Conservation (phyloP, 2,329 filamentous ascomycete species). For the Monosporascus sp. region DNA sequence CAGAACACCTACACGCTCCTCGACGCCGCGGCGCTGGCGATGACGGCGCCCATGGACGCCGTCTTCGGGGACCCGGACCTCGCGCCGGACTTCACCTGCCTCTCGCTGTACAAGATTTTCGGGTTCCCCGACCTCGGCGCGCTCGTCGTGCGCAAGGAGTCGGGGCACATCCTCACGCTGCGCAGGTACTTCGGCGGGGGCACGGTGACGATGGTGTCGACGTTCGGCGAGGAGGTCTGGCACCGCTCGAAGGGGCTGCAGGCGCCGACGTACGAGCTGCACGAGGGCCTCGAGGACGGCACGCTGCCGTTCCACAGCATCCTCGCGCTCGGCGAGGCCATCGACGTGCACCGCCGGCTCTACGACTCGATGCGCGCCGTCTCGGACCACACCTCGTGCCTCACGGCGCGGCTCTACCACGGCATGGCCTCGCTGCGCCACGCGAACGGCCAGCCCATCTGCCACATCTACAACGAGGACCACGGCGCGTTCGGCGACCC, state of each 20-base stretch:
- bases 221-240: constrained; percentile 42
- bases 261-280: constrained; percentile 37
- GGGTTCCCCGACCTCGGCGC: constrained; percentile 61
- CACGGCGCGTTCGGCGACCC: constrained; percentile 44
- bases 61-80: constrained; percentile 43
- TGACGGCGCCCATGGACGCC: constrained; percentile 49
- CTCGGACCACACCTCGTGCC: constrained; percentile 50
- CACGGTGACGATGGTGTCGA: constrained; percentile 56
- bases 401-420: constrained; percentile 44
- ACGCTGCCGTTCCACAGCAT: constrained; percentile 62
- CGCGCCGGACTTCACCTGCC: constrained; percentile 55
- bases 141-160: constrained; percentile 49
- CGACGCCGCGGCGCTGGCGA: constrained; percentile 61
- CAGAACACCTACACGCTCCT: constrained; percentile 46
- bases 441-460: constrained; percentile 44
- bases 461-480: constrained; percentile 50
- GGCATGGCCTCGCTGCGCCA: constrained; percentile 44
- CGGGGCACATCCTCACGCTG: constrained; percentile 48
- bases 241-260: constrained; percentile 45
- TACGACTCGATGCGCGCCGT: constrained; percentile 55
- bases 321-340: constrained; percentile 54
- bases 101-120: constrained; percentile 63
- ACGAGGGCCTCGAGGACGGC: constrained; percentile 61
- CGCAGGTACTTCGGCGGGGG: constrained; percentile 64
- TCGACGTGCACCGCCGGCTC: constrained; percentile 48